These are phyloP conservation scores for Epichloe sibirici DNA, from an alignment of 2,329 filamentous ascomycete species.

Conservation along the genomic window DNA sequence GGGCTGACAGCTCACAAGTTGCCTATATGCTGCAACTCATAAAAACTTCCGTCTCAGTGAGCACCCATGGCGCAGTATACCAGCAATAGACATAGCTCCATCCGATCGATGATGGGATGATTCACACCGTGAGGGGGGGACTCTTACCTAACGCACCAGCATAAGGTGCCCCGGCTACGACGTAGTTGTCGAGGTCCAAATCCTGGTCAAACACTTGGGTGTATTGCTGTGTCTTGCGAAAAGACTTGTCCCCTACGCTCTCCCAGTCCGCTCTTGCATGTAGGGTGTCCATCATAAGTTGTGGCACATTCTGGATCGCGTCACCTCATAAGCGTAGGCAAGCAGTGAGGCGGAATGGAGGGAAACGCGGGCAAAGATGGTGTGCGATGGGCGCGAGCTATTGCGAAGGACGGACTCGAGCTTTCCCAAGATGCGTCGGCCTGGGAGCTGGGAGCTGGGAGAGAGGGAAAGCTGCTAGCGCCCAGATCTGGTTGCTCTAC, in stretches of 20 bases:
- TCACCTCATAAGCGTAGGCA: not conserved
- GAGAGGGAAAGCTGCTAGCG: no score
- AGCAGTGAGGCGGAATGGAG: not conserved
- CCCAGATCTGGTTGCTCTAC: no score
- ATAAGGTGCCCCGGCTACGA: constrained; percentile 83
- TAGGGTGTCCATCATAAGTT: constrained; percentile 38
- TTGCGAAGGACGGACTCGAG: not conserved
- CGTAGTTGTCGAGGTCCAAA: constrained; percentile 87
- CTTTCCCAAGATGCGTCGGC: not conserved
- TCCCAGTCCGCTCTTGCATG: constrained; percentile 85
- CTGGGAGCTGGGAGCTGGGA: not conserved
- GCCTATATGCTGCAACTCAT: no score
- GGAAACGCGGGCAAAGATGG: not conserved
- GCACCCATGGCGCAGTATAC: no score
- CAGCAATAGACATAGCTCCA: no score
- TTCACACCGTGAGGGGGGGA: not conserved
- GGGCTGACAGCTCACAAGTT: not conserved
- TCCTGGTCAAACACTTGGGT: constrained; percentile 87
- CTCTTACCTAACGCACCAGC: constrained; percentile 79
- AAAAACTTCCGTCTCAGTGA: no score
- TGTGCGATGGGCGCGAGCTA: not conserved
- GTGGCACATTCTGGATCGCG: constrained; percentile 8
- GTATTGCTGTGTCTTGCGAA: constrained; percentile 89
- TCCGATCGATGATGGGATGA: no score
- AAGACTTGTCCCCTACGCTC: constrained; percentile 83